Evolutionary conservation across 2,329 filamentous ascomycete species (phyloP).

Genomic region (Exophiala oligosperma): DNA sequence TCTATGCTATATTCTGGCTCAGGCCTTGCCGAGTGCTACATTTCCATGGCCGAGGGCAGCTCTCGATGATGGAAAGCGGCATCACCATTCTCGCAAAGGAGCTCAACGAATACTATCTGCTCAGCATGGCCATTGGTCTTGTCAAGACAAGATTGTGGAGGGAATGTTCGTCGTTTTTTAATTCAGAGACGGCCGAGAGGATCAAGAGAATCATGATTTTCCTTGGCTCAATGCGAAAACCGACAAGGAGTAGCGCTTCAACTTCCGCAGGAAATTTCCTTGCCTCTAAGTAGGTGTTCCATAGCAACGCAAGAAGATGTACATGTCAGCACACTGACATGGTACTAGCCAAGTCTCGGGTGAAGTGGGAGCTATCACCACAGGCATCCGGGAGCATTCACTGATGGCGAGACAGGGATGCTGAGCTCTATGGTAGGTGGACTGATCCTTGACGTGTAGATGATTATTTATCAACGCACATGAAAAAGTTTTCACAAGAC

Average conservation of each 20-base stretch:
- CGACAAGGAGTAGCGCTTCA: neutral
- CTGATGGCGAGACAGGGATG: no score
- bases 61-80: constrained; percentile 35
- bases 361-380: no score
- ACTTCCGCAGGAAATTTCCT: neutral
- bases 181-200: constrained; percentile 30
- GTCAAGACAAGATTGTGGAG: constrained; percentile 31
- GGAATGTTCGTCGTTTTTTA: constrained; percentile 18
- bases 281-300: neutral
- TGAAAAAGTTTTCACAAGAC: neutral
- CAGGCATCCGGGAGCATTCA: no score
- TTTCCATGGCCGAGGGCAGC: constrained; percentile 1
- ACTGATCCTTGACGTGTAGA: no score
- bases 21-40: constrained; percentile 9
- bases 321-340: no score
- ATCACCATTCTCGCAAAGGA: constrained; percentile 36
- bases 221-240: neutral
- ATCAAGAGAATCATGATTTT: constrained; percentile 3
- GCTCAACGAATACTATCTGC: constrained; percentile 36
- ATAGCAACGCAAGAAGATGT: no score
- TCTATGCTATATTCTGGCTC: constrained; percentile 22
- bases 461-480: neutral
- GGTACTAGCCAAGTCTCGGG: no score
- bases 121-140: constrained; percentile 34
- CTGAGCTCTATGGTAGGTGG: no score